Evolutionary conservation across 129 eudicot species (phyloP), one percentile per base, ranked within the genome.

Genomic region (Tanacetum coccineum): DNA sequence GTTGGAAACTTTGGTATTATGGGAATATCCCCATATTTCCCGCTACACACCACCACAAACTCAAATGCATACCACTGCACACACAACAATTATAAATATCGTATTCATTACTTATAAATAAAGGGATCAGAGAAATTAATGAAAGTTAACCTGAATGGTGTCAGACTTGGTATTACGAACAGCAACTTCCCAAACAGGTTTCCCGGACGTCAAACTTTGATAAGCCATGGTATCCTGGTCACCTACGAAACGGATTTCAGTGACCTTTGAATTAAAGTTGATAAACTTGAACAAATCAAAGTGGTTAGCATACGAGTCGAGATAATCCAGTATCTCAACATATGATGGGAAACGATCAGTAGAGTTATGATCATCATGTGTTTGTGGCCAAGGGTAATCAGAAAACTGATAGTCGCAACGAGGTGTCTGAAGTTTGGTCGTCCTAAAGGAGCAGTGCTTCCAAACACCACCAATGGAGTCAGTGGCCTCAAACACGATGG

Each of bases 361-460:
- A 9, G 74, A 14, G 73, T 91, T 83, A 1, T 22, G 1, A 22
- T 22, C n/a, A 62, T 91, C 97, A 7, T 7, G 42, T 59, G 94
- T 87, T 2, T 61, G 59, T 1, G 94, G 58, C 97, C 97, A 91
- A 1, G 97, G 96, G 20, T 77, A 91, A 78, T 91, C 97, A 1
- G 97, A 91, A 76, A 91, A 91, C 30, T 91, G 96, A 17, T 87
- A 91, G 76, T 91, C 97, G 28, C 96, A 87, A 18, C 97, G 94
- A 55, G 94, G 97, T 17, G 94, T 91, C 52, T 91, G 97, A 15
- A 91, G 88, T 63, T 85, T 87, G 0, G 97, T n/a, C n/a, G 94
- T 75, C 64, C 61, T 68, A 52, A 74, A 87, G 12, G 97, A 87
- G 15, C 90, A 80, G 59, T 85, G 94, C 57, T 78, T 79, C 97